Evolutionary conservation across 2,329 filamentous ascomycete species (phyloP), one percentile per base, ranked within the genome.

Genomic region (Anthostomella pinea): DNA sequence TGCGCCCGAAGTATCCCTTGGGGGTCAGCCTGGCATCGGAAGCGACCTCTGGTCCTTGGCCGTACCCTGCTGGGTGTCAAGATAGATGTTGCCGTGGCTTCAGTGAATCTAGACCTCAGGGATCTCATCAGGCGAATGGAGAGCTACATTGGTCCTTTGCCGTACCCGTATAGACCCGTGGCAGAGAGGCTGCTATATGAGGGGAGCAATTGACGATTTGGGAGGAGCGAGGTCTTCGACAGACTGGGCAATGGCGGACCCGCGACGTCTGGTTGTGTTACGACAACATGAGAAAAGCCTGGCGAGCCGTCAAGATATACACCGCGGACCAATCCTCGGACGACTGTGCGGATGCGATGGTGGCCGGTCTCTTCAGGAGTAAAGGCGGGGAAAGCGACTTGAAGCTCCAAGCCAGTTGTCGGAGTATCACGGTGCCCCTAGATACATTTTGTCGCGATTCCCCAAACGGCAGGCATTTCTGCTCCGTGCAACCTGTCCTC

Each of bases 391-490:
- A n/a, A n/a, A n/a, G n/a, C n/a, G n/a, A n/a, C n/a, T n/a, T n/a
- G n/a, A n/a, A n/a, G n/a, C n/a, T n/a, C n/a, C n/a, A n/a, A n/a
- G n/a, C n/a, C n/a, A n/a, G n/a, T n/a, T n/a, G n/a, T n/a, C n/a
- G n/a, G n/a, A n/a, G 33, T 15, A 32, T 43, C 19, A 10, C 33
- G 19, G 18, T 29, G 8, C 14, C 31, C 9, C 11, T 24, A 1
- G 16, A 39, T 1, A 22, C 20, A 10, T 39, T 41, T 17, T 45
- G 18, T 14, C n/a, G 33, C 8, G 17, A 30, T 2, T 25, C 27
- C 2, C 27, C 42, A 11, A 41, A 45, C 16, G 33, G 36, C 10
- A 33, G 24, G 8, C 40, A 44, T 20, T 27, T 41, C 10, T 35
- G 23, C 11, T 24, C 26, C 10, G 22, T 33, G 9, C 18, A 33